Percentiles rank a stretch among this genome's conserved stretches.
Conservation (phyloP, 2,329 filamentous ascomycete species). For the Incumbomyces delicatus region DNA sequence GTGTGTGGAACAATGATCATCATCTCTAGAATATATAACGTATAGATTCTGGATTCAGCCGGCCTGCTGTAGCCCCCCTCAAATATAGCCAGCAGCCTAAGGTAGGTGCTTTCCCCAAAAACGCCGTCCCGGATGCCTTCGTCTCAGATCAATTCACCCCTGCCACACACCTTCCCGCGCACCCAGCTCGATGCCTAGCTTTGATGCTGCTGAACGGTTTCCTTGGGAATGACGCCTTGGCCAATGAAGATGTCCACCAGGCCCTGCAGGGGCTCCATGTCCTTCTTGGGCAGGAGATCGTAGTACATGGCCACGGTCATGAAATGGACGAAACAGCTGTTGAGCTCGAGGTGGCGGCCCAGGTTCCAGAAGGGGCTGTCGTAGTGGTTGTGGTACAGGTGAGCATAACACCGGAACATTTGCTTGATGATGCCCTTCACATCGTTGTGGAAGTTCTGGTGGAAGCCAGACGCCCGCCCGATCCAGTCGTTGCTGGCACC, state of each 20-base stretch:
- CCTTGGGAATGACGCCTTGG: slow-evolving; percentile 75
- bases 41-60: no score
- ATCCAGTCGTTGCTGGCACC: slow-evolving; percentile 64
- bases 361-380: slow-evolving; percentile 74
- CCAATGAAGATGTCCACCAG: slow-evolving; percentile 85
- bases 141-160: no score
- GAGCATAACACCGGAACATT: slow-evolving; percentile 97
- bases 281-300: slow-evolving; percentile 75
- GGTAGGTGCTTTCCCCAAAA: no score
- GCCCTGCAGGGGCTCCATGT: slow-evolving; percentile 92
- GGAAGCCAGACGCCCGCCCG: slow-evolving; percentile 87
- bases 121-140: no score
- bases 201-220: slow-evolving; percentile 30
- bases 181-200: neutral
- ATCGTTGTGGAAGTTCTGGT: slow-evolving; percentile 76
- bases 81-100: no score
- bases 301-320: slow-evolving; percentile 69
- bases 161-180: no score
- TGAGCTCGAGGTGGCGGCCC: slow-evolving; percentile 60
- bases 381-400: slow-evolving; percentile 96
- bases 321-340: slow-evolving; percentile 82
- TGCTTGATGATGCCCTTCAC: slow-evolving; percentile 93
- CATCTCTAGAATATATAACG: no score
- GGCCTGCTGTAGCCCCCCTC: no score
- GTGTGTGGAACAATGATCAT: no score